Conservation (phyloP, 208 protist species). For the Wallacemonas sp. region DNA sequence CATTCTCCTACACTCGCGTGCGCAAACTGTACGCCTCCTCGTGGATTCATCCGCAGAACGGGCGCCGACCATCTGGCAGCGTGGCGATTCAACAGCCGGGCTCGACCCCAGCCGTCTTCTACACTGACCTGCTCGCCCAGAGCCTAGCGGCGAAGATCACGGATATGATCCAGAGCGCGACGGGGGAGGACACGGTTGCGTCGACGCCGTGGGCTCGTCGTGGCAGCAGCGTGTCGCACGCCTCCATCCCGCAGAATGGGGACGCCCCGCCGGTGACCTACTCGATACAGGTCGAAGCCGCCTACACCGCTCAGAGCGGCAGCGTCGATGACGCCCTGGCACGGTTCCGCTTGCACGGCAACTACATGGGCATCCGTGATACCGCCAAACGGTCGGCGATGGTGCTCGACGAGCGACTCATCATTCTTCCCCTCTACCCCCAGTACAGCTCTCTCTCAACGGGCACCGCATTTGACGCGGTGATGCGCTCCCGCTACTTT, state of each 20-base stretch:
- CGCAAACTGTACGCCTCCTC: conserved; percentile 27
- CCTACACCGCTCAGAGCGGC: conserved; percentile 17
- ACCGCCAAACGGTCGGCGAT: conserved; percentile 9
- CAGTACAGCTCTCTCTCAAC: conserved; percentile 44
- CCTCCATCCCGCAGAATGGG: not conserved
- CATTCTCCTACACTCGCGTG: conserved; percentile 26
- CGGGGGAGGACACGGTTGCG: not conserved
- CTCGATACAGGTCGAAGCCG: conserved; percentile 40
- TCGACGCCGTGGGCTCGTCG: conserved; percentile 7
- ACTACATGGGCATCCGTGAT: conserved; percentile 25
- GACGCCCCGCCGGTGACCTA: not conserved
- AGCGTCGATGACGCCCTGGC: conserved; percentile 37
- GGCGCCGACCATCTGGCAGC: not conserved
- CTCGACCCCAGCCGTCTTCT: conserved; percentile 6
- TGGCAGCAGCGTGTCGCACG: conserved; percentile 7
- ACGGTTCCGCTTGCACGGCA: conserved; percentile 24
- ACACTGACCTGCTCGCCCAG: conserved; percentile 12
- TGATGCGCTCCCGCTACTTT: conserved; percentile 30
- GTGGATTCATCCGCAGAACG: conserved; percentile 25
- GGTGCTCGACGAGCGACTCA: conserved; percentile 31
- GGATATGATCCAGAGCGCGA: not conserved
- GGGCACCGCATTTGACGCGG: conserved; percentile 37
- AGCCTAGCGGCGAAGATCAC: not conserved
- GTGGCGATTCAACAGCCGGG: not conserved
- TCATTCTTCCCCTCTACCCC: conserved; percentile 50